These are phyloP conservation scores for Candida endomychidarum DNA, from an alignment of 805 yeast species.

Conservation along the genomic window DNA sequence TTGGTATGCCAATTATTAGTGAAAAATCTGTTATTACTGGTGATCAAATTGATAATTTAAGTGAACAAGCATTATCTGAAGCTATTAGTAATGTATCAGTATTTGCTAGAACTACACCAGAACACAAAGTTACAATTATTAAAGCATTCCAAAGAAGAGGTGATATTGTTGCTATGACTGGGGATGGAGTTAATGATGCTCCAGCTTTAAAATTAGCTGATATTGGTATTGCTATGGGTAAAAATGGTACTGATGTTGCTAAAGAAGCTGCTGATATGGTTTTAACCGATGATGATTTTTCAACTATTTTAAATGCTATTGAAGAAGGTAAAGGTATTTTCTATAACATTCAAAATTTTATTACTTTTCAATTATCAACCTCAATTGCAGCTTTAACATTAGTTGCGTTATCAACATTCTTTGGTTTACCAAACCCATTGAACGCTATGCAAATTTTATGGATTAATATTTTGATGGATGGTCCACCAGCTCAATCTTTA, in stretches of 20 bases:
- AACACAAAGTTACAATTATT: slow-evolving; percentile 87
- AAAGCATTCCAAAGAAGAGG: slow-evolving; percentile 88
- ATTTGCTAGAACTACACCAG: slow-evolving; percentile 94
- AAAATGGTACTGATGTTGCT: slow-evolving; percentile 96
- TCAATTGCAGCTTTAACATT: slow-evolving; percentile 92
- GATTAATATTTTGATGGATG: slow-evolving; percentile 98
- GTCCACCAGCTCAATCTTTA: slow-evolving; percentile 96
- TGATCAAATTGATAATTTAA: slow-evolving; percentile 71
- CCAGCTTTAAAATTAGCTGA: slow-evolving; percentile 97
- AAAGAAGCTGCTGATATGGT: slow-evolving; percentile 99
- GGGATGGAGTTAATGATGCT: slow-evolving; percentile 98
- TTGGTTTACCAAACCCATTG: slow-evolving; percentile 88
- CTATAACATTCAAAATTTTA: slow-evolving; percentile 89
- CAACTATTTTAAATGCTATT: slow-evolving; percentile 89
- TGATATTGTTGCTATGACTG: slow-evolving; percentile 98
- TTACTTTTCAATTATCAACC: slow-evolving; percentile 94
- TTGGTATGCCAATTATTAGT: slow-evolving; percentile 80
- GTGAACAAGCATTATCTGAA: slow-evolving; percentile 68
- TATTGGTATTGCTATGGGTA: slow-evolving; percentile 93
- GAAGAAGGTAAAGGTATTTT: slow-evolving; percentile 98
- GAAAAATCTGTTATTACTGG: slow-evolving; percentile 79
- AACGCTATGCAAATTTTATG: slow-evolving; percentile 98
- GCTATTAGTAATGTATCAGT: slow-evolving; percentile 82
- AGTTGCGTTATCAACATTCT: slow-evolving; percentile 82
- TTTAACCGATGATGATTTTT: slow-evolving; percentile 92